Percentiles rank a stretch among this genome's conserved stretches.
These are phyloP conservation scores for Vigna nakashimae DNA, from an alignment of 306 rosid species.

Conservation along the genomic window DNA sequence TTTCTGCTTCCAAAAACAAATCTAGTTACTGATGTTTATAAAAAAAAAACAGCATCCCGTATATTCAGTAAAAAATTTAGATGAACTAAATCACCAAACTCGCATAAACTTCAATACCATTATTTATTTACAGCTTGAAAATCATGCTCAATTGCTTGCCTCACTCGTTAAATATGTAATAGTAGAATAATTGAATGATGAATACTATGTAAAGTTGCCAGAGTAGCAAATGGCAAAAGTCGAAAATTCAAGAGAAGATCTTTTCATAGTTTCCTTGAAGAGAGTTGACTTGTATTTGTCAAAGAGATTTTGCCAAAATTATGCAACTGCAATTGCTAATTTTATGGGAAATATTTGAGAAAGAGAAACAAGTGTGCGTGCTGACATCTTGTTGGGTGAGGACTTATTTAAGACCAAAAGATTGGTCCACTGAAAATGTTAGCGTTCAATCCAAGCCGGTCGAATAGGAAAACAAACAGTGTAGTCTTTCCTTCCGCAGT, in stretches of 20 bases:
- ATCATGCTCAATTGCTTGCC: neutral
- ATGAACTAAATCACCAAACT: neutral
- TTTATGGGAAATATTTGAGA: neutral
- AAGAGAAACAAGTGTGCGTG: slow-evolving; percentile 19
- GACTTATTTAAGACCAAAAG: slow-evolving; percentile 1
- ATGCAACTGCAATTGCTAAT: neutral
- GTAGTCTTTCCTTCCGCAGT: slow-evolving; percentile 29
- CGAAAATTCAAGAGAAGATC: neutral
- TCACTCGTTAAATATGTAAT: neutral
- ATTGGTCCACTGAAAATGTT: slow-evolving; percentile 1
- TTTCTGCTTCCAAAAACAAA: neutral
- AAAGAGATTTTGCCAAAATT: neutral
- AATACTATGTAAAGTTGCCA: neutral
- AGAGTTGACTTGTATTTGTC: slow-evolving; percentile 23
- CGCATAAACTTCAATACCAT: neutral
- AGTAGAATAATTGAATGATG: neutral
- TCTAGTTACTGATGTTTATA: neutral
- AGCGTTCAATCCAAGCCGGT: slow-evolving; percentile 28
- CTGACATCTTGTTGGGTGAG: slow-evolving; percentile 36
- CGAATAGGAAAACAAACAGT: slow-evolving; percentile 27
- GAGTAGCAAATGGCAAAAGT: slow-evolving; percentile 21
- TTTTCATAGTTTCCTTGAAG: neutral
- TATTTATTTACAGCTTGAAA: neutral
- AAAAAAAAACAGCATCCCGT: neutral
- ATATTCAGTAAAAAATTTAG: too few relatives aligned